A percentile compares a stretch with the other conserved stretches of the same genome.
These are phyloP conservation scores for Ceratocystis diversiconidia DNA, from an alignment of 2,329 filamentous ascomycete genomes.

Conservation along the genomic window DNA sequence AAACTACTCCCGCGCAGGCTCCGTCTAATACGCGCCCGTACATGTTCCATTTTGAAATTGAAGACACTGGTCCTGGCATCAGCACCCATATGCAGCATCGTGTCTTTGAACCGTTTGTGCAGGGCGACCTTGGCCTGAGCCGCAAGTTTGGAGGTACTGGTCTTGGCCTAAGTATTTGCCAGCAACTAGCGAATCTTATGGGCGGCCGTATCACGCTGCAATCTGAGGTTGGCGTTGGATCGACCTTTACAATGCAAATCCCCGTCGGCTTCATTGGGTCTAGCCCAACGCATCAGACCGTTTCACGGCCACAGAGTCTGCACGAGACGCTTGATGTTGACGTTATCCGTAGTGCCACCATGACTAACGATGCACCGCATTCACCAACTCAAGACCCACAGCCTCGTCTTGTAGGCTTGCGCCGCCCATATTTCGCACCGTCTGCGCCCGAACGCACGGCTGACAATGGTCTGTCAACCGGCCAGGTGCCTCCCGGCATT, in stretches of 20 bases:
- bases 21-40: conserved; percentile 50
- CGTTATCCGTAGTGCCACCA: conserved; percentile 20
- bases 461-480: not conserved
- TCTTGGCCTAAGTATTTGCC: conserved; percentile 75
- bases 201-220: conserved; percentile 58
- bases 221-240: conserved; percentile 60
- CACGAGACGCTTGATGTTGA: conserved; percentile 24
- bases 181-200: conserved; percentile 74
- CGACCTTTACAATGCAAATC: conserved; percentile 69
- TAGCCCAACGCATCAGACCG: conserved; percentile 39
- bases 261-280: conserved; percentile 65
- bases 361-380: conserved; percentile 23
- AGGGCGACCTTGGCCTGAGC: conserved; percentile 77
- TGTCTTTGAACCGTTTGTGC: conserved; percentile 89
- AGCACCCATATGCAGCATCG: conserved; percentile 60
- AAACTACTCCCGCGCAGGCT: conserved; percentile 45
- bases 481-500: conserved; percentile 31
- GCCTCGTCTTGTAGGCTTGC: conserved; percentile 67
- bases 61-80: conserved; percentile 80
- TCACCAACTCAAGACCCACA: conserved; percentile 47
- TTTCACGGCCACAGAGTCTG: conserved; percentile 35
- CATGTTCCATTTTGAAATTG: conserved; percentile 73
- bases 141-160: conserved; percentile 86
- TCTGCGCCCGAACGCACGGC: conserved; percentile 21
- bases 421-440: conserved; percentile 63